A percentile compares a stretch with the other conserved stretches of the same genome.
Conservation (phyloP, 441 rosid genomes). For the Codiaeum variegatum region DNA sequence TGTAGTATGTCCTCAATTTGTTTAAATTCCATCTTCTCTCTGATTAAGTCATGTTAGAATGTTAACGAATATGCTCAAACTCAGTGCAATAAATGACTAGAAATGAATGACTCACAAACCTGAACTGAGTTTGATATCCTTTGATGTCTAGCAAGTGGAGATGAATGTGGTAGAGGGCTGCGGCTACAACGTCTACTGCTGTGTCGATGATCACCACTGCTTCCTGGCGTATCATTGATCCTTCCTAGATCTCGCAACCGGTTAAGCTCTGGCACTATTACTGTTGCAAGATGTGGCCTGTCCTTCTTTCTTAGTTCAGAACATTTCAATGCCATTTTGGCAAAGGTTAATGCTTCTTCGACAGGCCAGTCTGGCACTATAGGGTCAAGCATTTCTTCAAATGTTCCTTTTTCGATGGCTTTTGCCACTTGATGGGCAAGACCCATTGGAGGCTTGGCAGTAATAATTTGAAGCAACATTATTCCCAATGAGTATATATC, state of each 20-base stretch:
- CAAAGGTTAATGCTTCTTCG: constrained; percentile 49
- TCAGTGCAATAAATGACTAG: not conserved
- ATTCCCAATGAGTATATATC: constrained; percentile 66
- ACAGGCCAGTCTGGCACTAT: constrained; percentile 53
- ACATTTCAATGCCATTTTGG: constrained; percentile 45
- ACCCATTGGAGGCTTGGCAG: constrained; percentile 69
- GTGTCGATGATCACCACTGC: not conserved
- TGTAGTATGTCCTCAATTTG: not conserved
- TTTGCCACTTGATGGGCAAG: constrained; percentile 51
- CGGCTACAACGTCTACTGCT: not conserved
- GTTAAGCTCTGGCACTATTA: constrained; percentile 50
- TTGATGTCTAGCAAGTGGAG: not conserved
- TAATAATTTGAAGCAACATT: constrained; percentile 58
- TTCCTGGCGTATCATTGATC: constrained; percentile 15
- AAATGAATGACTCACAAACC: constrained; percentile 20
- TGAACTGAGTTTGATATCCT: constrained; percentile 6
- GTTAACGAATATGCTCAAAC: not conserved
- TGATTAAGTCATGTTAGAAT: not conserved
- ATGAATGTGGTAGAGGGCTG: constrained; percentile 12
- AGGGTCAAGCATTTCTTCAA: constrained; percentile 53
- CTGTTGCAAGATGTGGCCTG: constrained; percentile 57
- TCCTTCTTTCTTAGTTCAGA: constrained; percentile 61
- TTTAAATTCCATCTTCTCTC: not conserved
- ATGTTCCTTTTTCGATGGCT: constrained; percentile 52
- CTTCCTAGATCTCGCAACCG: constrained; percentile 42